Conservation (phyloP, 1,284 basidiomycete species). For the Flammula alnicola region DNA sequence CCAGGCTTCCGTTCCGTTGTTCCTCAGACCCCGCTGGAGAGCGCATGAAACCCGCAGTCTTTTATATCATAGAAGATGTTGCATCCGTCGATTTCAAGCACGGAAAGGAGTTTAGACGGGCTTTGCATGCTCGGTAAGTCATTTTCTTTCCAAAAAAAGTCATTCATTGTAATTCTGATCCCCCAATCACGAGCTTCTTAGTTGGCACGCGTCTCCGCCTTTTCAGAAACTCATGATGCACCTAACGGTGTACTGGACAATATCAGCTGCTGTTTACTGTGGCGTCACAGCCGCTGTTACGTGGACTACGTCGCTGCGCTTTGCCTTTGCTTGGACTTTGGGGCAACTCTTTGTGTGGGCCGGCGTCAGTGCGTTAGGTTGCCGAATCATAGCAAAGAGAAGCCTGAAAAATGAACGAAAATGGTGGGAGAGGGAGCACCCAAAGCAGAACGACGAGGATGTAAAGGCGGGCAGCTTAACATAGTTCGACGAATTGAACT, state of each 20-base stretch:
- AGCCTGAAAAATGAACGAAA: conserved; percentile 21
- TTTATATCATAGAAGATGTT: conserved; percentile 35
- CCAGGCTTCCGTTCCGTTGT: conserved; percentile 27
- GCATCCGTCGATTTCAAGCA: conserved; percentile 34
- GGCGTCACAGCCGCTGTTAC: conserved; percentile 34
- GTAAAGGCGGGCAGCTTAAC: background rate
- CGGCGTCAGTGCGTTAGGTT: conserved; percentile 24
- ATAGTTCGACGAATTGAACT: no score
- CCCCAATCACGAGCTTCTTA: conserved; percentile 9
- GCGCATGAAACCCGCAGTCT: conserved; percentile 34
- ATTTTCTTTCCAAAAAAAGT: background rate
- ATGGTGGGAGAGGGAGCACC: conserved; percentile 23
- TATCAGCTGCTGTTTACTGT: conserved; percentile 28
- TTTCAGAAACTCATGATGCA: conserved; percentile 30
- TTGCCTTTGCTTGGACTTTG: conserved; percentile 35
- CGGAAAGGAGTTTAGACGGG: conserved; percentile 28
- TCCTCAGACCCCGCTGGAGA: conserved; percentile 32
- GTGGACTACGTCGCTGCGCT: conserved; percentile 29
- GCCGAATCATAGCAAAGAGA: conserved; percentile 14
- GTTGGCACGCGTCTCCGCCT: conserved; percentile 30
- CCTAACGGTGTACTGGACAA: conserved; percentile 30
- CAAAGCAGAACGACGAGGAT: conserved; percentile 3
- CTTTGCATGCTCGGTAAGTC: conserved; percentile 28
- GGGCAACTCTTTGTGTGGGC: conserved; percentile 36
- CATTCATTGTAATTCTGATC: background rate